Conservation (phyloP, 2,329 filamentous ascomycete genomes). For the Tolypocladium amazonense region DNA sequence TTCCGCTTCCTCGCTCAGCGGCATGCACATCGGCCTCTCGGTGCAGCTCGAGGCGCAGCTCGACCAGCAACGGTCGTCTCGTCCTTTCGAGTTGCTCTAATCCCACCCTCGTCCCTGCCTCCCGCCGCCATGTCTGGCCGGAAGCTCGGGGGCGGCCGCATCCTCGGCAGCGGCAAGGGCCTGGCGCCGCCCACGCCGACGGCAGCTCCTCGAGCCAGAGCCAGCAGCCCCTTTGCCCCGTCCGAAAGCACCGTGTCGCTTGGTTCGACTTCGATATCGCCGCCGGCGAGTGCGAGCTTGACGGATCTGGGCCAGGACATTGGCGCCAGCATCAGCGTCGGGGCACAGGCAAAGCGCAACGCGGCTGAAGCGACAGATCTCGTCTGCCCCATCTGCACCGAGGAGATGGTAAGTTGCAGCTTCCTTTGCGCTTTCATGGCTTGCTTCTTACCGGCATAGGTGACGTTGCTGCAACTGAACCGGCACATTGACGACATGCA, state of each 20-base stretch:
- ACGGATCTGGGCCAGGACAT: slow-evolving; percentile 69
- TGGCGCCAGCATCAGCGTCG: slow-evolving; percentile 66
- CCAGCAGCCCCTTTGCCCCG: slow-evolving; percentile 38
- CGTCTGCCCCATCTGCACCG: slow-evolving; percentile 93
- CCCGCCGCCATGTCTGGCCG: slow-evolving; percentile 58
- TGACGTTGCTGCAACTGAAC: slow-evolving; percentile 89
- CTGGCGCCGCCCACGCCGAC: slow-evolving; percentile 53
- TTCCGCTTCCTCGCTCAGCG: neutral
- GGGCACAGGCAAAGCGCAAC: slow-evolving; percentile 40
- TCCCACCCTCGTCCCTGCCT: neutral
- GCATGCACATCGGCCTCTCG: slow-evolving; percentile 2
- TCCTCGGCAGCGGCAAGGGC: slow-evolving; percentile 77
- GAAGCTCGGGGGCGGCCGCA: slow-evolving; percentile 84
- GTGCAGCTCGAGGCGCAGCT: slow-evolving; percentile 21
- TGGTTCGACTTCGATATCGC: slow-evolving; percentile 61
- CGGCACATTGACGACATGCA: slow-evolving; percentile 76
- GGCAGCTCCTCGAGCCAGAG: slow-evolving; percentile 30
- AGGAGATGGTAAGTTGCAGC: slow-evolving; percentile 72
- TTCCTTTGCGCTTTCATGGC: neutral
- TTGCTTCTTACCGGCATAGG: slow-evolving; percentile 31
- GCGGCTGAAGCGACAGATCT: slow-evolving; percentile 47
- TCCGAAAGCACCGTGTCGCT: slow-evolving; percentile 69
- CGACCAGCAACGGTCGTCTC: slow-evolving; percentile 23
- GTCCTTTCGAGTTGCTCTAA: slow-evolving; percentile 6
- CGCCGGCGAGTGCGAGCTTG: slow-evolving; percentile 46